Percentiles rank a stretch among this genome's conserved stretches.
These are phyloP conservation scores for Ophiocordyceps unilateralis DNA, from an alignment of 2,329 filamentous ascomycete genomes.

Conservation along the genomic window DNA sequence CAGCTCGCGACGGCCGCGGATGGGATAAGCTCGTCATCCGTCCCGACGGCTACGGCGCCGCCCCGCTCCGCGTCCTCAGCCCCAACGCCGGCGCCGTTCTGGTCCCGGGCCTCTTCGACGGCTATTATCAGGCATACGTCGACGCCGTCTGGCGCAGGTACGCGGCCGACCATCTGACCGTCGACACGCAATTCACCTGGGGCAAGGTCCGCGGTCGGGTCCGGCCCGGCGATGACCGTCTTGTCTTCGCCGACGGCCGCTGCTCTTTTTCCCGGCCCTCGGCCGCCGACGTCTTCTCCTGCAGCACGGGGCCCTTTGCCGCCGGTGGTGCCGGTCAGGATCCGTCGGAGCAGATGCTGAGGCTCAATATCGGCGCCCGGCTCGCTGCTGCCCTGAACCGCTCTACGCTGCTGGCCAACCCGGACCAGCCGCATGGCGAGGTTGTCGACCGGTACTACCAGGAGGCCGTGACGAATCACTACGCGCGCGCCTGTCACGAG, in stretches of 20 bases:
- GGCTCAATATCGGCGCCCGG: slow-evolving; percentile 51
- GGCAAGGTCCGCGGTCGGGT: slow-evolving; percentile 29
- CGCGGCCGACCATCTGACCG: slow-evolving; percentile 20
- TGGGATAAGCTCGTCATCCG: slow-evolving; percentile 35
- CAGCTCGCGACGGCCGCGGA: slow-evolving; percentile 24
- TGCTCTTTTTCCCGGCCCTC: slow-evolving; percentile 29
- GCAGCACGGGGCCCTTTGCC: slow-evolving; percentile 39
- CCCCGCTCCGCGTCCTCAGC: slow-evolving; percentile 31
- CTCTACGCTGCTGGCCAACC: slow-evolving; percentile 41
- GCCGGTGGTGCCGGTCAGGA: slow-evolving; percentile 19
- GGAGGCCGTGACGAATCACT: slow-evolving; percentile 44
- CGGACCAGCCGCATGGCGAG: slow-evolving; percentile 35
- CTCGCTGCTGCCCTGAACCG: slow-evolving; percentile 62
- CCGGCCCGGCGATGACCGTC: slow-evolving; percentile 11
- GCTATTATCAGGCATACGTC: slow-evolving; percentile 33
- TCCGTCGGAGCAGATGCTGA: slow-evolving; percentile 14
- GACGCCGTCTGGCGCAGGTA: slow-evolving; percentile 35
- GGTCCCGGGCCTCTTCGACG: slow-evolving; percentile 25
- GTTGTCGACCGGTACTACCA: slow-evolving; percentile 32
- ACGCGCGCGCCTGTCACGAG: slow-evolving; percentile 45
- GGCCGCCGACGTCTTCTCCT: slow-evolving; percentile 32
- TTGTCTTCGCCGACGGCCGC: slow-evolving; percentile 21
- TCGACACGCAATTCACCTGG: slow-evolving; percentile 38
- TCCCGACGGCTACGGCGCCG: slow-evolving; percentile 13
- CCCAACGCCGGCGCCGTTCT: slow-evolving; percentile 32